Conservation (phyloP, 2,329 filamentous ascomycete genomes). For the Coleophoma cylindrospora region DNA sequence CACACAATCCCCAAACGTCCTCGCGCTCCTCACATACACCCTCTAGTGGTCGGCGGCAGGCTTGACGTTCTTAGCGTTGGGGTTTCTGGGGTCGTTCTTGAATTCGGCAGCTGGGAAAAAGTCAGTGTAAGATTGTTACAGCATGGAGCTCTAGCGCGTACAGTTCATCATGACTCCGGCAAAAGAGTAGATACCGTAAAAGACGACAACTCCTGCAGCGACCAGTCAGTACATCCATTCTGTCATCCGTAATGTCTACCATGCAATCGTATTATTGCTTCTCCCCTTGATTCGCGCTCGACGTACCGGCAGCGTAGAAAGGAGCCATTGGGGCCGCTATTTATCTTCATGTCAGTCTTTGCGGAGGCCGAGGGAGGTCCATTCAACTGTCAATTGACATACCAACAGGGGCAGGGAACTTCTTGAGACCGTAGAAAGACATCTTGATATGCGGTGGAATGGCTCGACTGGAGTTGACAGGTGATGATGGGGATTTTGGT, state of each 20-base stretch:
- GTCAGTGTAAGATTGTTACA: slow-evolving; percentile 1
- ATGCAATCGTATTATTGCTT: not conserved
- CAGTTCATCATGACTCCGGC: slow-evolving; percentile 73
- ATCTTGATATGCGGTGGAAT: slow-evolving; percentile 49
- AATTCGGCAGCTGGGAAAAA: slow-evolving; percentile 71
- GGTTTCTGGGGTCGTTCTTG: slow-evolving; percentile 96
- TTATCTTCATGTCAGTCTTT: slow-evolving; percentile 24
- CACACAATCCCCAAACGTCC: not conserved
- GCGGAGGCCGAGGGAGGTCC: slow-evolving; percentile 3
- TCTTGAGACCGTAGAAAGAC: slow-evolving; percentile 72
- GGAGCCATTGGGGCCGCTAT: slow-evolving; percentile 86
- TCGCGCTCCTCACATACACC: not conserved
- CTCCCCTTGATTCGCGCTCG: not conserved
- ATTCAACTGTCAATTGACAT: slow-evolving; percentile 41
- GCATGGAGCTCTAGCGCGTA: slow-evolving; percentile 44
- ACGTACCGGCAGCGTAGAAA: slow-evolving; percentile 92
- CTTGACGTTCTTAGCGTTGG: slow-evolving; percentile 36
- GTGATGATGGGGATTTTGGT: slow-evolving; percentile 6
- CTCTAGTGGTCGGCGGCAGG: slow-evolving; percentile 25
- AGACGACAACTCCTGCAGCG: slow-evolving; percentile 69
- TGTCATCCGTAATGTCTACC: not conserved
- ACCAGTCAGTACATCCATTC: slow-evolving; percentile 2
- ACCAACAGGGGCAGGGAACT: slow-evolving; percentile 76
- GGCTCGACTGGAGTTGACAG: slow-evolving; percentile 16
- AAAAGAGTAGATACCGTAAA: slow-evolving; percentile 86